Conservation (phyloP, 441 rosid genomes). For the Arabidopsis hybrid region DNA sequence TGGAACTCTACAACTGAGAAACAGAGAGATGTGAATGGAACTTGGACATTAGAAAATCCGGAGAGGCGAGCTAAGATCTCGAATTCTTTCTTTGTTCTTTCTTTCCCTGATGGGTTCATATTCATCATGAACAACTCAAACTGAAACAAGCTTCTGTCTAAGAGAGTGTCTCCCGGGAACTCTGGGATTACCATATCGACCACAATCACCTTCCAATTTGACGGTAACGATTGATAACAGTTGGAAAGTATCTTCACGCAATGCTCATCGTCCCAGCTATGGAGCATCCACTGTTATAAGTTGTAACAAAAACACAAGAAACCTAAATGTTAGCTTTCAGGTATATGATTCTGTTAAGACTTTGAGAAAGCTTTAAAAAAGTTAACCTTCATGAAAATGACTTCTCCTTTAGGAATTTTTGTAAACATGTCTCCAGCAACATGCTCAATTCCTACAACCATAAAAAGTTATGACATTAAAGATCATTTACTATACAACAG, state of each 20-base stretch:
- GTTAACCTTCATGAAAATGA: conserved; percentile 57
- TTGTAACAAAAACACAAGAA: conserved; percentile 13
- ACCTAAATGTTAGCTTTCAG: not conserved
- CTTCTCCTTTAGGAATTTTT: conserved; percentile 55
- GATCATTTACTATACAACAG: not conserved
- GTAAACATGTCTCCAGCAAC: conserved; percentile 55
- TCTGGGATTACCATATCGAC: conserved; percentile 52
- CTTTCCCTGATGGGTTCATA: conserved; percentile 47
- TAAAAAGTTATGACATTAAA: not conserved
- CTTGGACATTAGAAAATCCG: conserved; percentile 51
- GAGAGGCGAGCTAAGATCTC: conserved; percentile 47
- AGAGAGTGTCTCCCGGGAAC: conserved; percentile 39
- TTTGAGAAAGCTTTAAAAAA: not conserved
- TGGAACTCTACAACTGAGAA: conserved; percentile 57
- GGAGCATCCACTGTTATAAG: conserved; percentile 53
- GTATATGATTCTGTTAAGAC: not conserved
- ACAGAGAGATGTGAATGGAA: conserved; percentile 46
- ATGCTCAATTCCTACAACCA: conserved; percentile 47
- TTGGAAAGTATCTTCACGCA: conserved; percentile 55
- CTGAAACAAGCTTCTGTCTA: conserved; percentile 49
- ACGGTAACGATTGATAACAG: conserved; percentile 48
- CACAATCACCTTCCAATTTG: conserved; percentile 50
- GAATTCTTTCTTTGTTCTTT: conserved; percentile 54
- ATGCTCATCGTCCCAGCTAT: conserved; percentile 47
- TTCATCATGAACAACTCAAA: conserved; percentile 48